Conservation (phyloP, 1,284 basidiomycete species). For the Fomes fomentarius region DNA sequence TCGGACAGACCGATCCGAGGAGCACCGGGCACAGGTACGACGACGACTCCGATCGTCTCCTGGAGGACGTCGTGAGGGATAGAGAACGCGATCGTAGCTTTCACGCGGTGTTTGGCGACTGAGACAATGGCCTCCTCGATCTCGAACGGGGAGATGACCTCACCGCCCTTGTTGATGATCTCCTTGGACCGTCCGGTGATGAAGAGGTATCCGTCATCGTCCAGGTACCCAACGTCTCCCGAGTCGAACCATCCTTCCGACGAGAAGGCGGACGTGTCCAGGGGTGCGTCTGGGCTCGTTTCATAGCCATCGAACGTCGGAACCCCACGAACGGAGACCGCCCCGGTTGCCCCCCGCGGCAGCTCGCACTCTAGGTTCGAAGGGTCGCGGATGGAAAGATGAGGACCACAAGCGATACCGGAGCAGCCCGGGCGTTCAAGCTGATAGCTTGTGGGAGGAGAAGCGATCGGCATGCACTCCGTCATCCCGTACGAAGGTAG, state of each 20-base stretch:
- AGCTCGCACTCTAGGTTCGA: constrained; percentile 41
- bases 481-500: constrained; percentile 55
- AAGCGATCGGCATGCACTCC: constrained; percentile 53
- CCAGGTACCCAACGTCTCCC: constrained; percentile 67
- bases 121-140: constrained; percentile 50
- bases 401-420: constrained; percentile 50
- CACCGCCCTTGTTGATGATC: constrained; percentile 66
- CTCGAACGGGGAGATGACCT: constrained; percentile 72
- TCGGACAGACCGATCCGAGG: constrained; percentile 43
- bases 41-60: constrained; percentile 46
- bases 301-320: constrained; percentile 53
- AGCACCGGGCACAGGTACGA: constrained; percentile 36
- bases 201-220: constrained; percentile 60
- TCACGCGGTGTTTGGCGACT: constrained; percentile 43
- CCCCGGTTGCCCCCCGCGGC: constrained; percentile 39
- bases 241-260: constrained; percentile 58
- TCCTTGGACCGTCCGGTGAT: constrained; percentile 64
- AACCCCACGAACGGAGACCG: constrained; percentile 47
- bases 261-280: constrained; percentile 48
- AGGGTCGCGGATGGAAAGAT: constrained; percentile 48
- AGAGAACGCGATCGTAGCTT: constrained; percentile 45
- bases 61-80: constrained; percentile 48
- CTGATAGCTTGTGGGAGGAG: constrained; percentile 44
- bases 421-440: constrained; percentile 51
- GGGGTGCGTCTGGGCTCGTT: constrained; percentile 35